Evolutionary conservation across 805 yeast species (phyloP), one percentile per base, ranked within the genome.

Genomic region (Candida odintsovae): DNA sequence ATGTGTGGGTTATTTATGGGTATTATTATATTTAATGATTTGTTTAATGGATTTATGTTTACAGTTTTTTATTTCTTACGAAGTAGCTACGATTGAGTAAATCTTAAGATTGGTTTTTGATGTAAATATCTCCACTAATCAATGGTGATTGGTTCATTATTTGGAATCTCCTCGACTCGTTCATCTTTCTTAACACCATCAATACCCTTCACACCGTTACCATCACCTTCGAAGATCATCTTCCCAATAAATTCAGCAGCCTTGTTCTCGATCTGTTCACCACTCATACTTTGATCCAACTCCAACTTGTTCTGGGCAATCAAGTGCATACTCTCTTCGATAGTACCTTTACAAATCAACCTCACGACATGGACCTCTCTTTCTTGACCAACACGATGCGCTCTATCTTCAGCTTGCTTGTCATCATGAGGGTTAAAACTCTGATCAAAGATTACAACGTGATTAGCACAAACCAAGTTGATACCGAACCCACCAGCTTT

Each of bases 401-500:
- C 96, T 62, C 99, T 79, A 65, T 94, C 99, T 63, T 95, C 98
- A 2, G 99, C 99, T 69, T 94, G 99, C 61, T 86, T 86, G 62
- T 94, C 99, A 64, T 94, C 99, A 65, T 94, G 99, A 0, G 99
- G 99, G 61, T 94, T 94, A 70, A 94, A 94, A 43, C 95, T 83
- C 63, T 90, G 92, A 63, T 94, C 99, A 61, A 83, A 90, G 28
- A 94, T 86, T 44, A 94, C 75, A 2, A 94, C 99, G 50, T 83
- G 80, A 62, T 89, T 92, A 8, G 99, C 98, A 61, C 96, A 94
- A 1, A 95, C 94, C 57, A 94, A 75, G 61, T 94, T 94, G 67
- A 94, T 94, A 48, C 99, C 99, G 67, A 94, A 94, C 1, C 99
- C 99, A 62, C 99, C 99, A 1, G 99, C 98, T 62, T 88, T 89